Evolutionary conservation across 176 grass and related monocot genomes (phyloP).

Genomic region (Eremochloa ophiuroides): DNA sequence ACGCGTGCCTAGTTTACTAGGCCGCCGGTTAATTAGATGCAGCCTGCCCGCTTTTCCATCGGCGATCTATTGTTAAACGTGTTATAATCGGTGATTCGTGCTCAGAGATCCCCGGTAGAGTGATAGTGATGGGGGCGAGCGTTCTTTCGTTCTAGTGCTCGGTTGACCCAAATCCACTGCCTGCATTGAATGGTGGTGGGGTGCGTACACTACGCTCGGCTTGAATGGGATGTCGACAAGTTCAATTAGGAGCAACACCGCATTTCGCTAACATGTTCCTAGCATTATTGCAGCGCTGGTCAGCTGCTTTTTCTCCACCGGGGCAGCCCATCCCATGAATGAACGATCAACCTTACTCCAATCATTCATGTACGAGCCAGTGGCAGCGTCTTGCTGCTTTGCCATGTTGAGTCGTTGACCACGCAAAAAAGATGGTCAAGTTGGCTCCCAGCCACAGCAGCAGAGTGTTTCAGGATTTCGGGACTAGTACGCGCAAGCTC

Average conservation of each 20-base stretch:
- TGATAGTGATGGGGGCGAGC: not conserved
- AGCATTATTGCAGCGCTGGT: not conserved
- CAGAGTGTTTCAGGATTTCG: not conserved
- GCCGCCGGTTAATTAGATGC: not conserved
- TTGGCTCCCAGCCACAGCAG: not conserved
- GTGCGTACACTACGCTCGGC: not conserved
- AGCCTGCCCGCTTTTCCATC: not conserved
- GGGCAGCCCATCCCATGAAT: not conserved
- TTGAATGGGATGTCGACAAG: conserved; percentile 22
- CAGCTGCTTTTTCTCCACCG: not conserved
- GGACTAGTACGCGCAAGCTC: not conserved
- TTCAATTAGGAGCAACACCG: not conserved
- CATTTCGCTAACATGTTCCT: not conserved
- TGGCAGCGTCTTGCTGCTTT: not conserved
- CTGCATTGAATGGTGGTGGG: conserved; percentile 3
- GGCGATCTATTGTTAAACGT: not conserved
- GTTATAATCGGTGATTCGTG: not conserved
- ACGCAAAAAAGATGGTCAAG: not conserved
- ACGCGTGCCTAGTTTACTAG: not conserved
- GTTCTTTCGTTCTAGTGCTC: not conserved
- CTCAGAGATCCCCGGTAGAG: not conserved
- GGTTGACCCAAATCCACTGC: conserved; percentile 22
- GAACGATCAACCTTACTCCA: not conserved
- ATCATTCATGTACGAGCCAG: not conserved
- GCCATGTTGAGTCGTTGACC: not conserved